Percentiles rank a stretch among this genome's conserved stretches.
These are phyloP conservation scores for Immersiporthe knoxdaviesiana DNA, from an alignment of 2,329 filamentous ascomycete genomes.

Conservation along the genomic window DNA sequence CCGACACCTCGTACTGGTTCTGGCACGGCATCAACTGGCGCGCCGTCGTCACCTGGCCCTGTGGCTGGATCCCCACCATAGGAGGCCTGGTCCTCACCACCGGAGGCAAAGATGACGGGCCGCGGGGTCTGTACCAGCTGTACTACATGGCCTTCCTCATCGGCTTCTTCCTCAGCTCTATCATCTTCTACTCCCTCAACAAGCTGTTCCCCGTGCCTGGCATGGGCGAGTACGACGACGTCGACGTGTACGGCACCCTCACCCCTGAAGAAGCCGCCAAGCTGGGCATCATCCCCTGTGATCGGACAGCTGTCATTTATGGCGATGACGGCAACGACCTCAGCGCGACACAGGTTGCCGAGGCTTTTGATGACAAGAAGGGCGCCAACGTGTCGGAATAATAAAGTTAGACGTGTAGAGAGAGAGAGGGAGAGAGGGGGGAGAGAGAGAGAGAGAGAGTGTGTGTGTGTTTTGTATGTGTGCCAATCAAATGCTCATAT, in stretches of 20 bases:
- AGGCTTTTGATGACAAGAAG: constrained; percentile 21
- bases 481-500: background rate
- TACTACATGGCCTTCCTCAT: constrained; percentile 53
- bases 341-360: constrained; percentile 21
- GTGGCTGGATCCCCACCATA: constrained; percentile 48
- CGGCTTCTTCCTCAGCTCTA: constrained; percentile 44
- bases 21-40: constrained; percentile 49
- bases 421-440: too few relatives aligned
- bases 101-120: constrained; percentile 36
- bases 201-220: constrained; percentile 43
- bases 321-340: constrained; percentile 8
- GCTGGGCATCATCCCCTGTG: constrained; percentile 22
- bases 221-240: constrained; percentile 47
- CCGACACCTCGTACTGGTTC: constrained; percentile 47
- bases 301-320: constrained; percentile 5
- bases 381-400: background rate
- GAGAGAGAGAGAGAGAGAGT: too few relatives aligned
- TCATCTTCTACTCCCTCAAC: constrained; percentile 39
- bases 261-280: constrained; percentile 46
- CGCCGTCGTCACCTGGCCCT: constrained; percentile 46
- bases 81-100: constrained; percentile 45
- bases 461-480: background rate
- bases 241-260: constrained; percentile 51
- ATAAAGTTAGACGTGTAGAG: background rate
- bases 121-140: constrained; percentile 45